Evolutionary conservation across 1,284 basidiomycete genomes (phyloP).

Genomic region (Bondarzewia mesenterica): DNA sequence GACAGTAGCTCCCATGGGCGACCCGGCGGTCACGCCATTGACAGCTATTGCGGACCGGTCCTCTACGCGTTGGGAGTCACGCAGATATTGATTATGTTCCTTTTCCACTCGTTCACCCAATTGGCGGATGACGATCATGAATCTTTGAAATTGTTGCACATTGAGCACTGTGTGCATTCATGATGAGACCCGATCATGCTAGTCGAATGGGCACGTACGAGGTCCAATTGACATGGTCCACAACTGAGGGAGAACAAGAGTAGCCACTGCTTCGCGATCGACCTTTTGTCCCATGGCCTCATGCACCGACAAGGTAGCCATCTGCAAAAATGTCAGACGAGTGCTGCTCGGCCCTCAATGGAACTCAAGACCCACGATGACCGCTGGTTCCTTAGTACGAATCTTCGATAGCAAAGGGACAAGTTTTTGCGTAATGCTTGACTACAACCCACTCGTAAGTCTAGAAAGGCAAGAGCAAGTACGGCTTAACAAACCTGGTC

Average conservation of each 20-base stretch:
- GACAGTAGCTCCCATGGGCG: conserved; percentile 35
- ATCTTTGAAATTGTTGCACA: conserved; percentile 85
- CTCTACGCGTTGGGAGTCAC: conserved; percentile 77
- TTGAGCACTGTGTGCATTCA: conserved; percentile 57
- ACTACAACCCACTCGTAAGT: conserved; percentile 25
- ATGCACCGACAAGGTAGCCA: conserved; percentile 90
- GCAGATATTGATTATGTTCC: conserved; percentile 79
- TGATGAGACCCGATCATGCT: conserved; percentile 3
- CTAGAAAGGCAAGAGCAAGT: not conserved
- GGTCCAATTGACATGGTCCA: conserved; percentile 99
- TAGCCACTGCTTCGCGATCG: conserved; percentile 91
- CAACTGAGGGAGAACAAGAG: conserved; percentile 85
- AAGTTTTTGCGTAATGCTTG: conserved; percentile 88
- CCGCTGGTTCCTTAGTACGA: conserved; percentile 89
- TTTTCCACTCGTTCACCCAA: conserved; percentile 76
- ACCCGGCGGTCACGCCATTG: conserved; percentile 21
- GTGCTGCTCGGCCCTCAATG: no score
- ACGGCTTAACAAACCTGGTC: conserved; percentile 60
- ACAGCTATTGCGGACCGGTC: conserved; percentile 48
- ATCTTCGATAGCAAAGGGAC: conserved; percentile 93
- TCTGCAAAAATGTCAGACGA: conserved; percentile 48
- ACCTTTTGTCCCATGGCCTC: conserved; percentile 96
- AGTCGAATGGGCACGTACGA: conserved; percentile 37
- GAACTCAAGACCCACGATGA: conserved; percentile 68
- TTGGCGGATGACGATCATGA: conserved; percentile 75